Base-by-base conservation (phyloP, 352 stramenopile species). In the Phytophthora macrochlamydospora region DNA sequence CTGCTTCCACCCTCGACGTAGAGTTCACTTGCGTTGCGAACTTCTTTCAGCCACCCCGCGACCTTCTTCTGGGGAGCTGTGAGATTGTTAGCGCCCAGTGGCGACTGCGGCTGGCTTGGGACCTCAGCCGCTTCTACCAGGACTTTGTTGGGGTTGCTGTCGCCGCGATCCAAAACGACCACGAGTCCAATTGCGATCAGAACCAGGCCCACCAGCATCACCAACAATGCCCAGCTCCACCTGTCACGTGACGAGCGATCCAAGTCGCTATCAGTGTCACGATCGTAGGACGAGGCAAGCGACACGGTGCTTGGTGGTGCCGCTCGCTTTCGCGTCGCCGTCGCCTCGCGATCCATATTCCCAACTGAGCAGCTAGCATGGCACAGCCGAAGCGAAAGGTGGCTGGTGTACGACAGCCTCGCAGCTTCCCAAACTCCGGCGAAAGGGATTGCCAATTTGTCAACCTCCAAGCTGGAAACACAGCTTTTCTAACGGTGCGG, bases 261-360 rank as follows among this genome's bases (percentile, higher is more conserved):
- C 12, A 14, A 24, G 14, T 51, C 45, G 45, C 33, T 24, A 33
- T 51, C 3, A 12, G 7, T 1, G 61, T 60, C 51, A 14, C 50
- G 29, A 14, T 67, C 65, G 8, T 62, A 68, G 1, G 40, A 62
- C 35, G 69, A 71, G 14, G 71, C 65, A 14, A 77, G 59, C 9
- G 69, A 77, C n/a, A 71, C 60, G 30, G 65, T 74, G 33, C 69
- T 77, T n/a, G 54, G 45, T 28, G 60, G 46, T 35, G 49, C 52
- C 14, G 50, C 45, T 24, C 43, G 65, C 54, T 77, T 74, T 28
- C 6, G 8, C 18, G 40, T 14, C 14, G 11, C 54, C 18, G 54
- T 52, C 2, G 24, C 46, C 44, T 56, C 66, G 8, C 49, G 13
- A 3, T 67, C 60, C 69, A 77, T 77, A 24, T 24, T 24, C 3